Conservation (phyloP, 1,284 basidiomycete species). For the Leccinum fuscescens region DNA sequence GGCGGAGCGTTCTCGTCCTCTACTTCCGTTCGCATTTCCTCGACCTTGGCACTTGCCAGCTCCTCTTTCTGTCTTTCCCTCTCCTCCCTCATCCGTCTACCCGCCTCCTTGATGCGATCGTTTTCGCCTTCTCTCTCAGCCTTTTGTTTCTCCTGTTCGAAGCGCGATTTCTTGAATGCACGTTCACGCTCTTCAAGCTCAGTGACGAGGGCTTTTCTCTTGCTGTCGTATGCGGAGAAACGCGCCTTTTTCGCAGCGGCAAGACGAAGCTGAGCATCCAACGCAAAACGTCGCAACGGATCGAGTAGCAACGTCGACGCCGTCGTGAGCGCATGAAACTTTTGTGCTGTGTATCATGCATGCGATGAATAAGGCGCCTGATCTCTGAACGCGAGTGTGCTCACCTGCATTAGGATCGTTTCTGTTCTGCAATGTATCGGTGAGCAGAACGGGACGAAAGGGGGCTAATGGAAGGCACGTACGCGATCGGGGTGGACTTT, state of each 20-base stretch:
- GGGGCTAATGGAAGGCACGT: constrained; percentile 32
- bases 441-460: constrained; percentile 4
- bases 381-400: constrained; percentile 5
- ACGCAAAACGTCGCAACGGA: constrained; percentile 75
- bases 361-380: neutral
- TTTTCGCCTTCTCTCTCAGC: constrained; percentile 59
- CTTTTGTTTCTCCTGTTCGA: constrained; percentile 61
- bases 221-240: constrained; percentile 74
- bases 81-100: constrained; percentile 69
- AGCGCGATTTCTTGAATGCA: constrained; percentile 66
- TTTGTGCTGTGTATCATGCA: constrained; percentile 47
- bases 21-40: constrained; percentile 32
- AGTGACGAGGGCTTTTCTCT: constrained; percentile 77
- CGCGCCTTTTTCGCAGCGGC: constrained; percentile 71
- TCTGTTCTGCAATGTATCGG: constrained; percentile 53
- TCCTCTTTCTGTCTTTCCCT: constrained; percentile 52
- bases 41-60: constrained; percentile 41
- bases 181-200: constrained; percentile 84
- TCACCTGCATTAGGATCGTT: constrained; percentile 76
- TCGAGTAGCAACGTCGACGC: constrained; percentile 86
- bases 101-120: constrained; percentile 78
- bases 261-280: constrained; percentile 77
- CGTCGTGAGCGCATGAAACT: constrained; percentile 86
- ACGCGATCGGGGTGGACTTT: constrained; percentile 90
- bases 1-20: constrained; percentile 49